Evolutionary conservation across 108 stramenopile species (phyloP), one percentile per base, ranked within the genome.

Genomic region (Schizochytrium sp.): DNA sequence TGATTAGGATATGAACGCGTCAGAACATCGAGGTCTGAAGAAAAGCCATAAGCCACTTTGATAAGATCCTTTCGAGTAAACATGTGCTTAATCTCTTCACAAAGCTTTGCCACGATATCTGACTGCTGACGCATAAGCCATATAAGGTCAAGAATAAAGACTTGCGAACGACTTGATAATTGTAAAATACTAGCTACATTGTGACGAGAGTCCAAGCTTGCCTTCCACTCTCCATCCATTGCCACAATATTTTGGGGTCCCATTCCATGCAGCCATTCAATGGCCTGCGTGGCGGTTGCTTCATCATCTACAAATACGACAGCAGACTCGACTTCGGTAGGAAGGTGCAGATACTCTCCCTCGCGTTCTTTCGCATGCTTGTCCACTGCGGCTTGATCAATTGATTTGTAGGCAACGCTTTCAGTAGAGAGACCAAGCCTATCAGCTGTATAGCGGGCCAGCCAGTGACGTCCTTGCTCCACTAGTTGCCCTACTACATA

Each of bases 211-310:
- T 49, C 13, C 0, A 83, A 53, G 55, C 53, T 55, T 28, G 76
- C 50, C 47, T 83, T 83, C 76, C 76, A 83, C 76, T 83, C 76
- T 8, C 50, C 47, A 28, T 83, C 76, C 76, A 83, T 49, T 5
- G 28, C 76, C 12, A 83, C 76, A 55, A 83, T 55, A 2, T 49
- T n/a, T 10, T n/a, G 38, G 40, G 76, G 28, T 7, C 8, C 5
- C 28, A 83, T n/a, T 5, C n/a, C 53, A 28, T 42, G 12, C 4
- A 83, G 76, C 50, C 50, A 49, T 10, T n/a, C 76, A 5, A 7
- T 17, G 55, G 53, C 50, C 76, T 3, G 2, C 7, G 8, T 28
- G 55, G 53, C 50, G 76, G 17, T 42, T 38, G 47, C 50, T 13
- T 55, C 76, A 1, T 17, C 10, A 53, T 50, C 8, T 13, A 83